These are phyloP conservation scores for Blepharisma japonicum DNA, from an alignment of 73 alveolate genomes.

Conservation along the genomic window DNA sequence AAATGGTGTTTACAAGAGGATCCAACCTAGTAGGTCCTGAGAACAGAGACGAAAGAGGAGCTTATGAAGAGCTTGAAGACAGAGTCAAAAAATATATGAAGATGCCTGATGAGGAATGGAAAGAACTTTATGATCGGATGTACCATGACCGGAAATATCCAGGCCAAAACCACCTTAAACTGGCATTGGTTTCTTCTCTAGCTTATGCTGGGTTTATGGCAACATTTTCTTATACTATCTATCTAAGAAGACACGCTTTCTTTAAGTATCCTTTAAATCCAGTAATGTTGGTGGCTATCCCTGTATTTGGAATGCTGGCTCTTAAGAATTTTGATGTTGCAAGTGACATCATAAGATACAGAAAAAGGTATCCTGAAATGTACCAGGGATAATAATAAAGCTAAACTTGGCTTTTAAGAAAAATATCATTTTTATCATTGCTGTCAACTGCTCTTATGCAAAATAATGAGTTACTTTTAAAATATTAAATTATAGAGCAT, in stretches of 20 bases:
- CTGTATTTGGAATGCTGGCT: conserved; percentile 28
- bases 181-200: background rate
- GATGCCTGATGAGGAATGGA: conserved; percentile 27
- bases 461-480: too few species aligned
- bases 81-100: conserved; percentile 15
- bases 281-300: background rate
- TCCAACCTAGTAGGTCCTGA: conserved; percentile 21
- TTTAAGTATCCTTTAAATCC: conserved; percentile 9
- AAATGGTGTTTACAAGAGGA: conserved; percentile 18
- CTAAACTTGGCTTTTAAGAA: too few species aligned
- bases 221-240: background rate
- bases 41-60: conserved; percentile 19
- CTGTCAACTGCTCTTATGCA: too few species aligned
- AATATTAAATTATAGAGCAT: too few species aligned
- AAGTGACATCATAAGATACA: background rate
- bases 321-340: conserved; percentile 18
- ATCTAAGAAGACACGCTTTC: conserved; percentile 3
- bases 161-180: conserved; percentile 16
- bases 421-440: too few species aligned
- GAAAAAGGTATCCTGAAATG: conserved; percentile 29
- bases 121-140: conserved; percentile 15
- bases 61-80: conserved; percentile 27
- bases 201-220: conserved; percentile 9
- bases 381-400: conserved; percentile 5
- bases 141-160: conserved; percentile 31